A percentile compares a stretch with the other conserved stretches of the same genome.
These are phyloP conservation scores for Chaetomium globosum DNA, from an alignment of 2,329 filamentous ascomycete genomes.

Conservation along the genomic window DNA sequence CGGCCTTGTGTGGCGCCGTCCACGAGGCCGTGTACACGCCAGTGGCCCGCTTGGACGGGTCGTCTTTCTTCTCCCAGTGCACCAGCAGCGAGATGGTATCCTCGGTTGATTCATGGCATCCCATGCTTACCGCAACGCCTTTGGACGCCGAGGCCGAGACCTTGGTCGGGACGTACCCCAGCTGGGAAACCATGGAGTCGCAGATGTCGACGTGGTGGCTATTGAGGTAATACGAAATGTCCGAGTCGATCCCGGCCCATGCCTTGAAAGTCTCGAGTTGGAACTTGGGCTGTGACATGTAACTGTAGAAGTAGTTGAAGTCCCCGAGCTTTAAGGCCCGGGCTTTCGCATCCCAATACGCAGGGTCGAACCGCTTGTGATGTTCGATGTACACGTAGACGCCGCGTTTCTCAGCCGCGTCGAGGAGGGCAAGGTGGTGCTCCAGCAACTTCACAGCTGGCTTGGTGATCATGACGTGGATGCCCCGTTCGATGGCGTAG, in stretches of 20 bases:
- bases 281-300: conserved; percentile 91
- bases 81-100: conserved; percentile 91
- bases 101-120: conserved; percentile 79
- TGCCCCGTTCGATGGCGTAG: conserved; percentile 83
- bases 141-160: conserved; percentile 78
- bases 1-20: conserved; percentile 89
- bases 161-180: conserved; percentile 73
- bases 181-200: conserved; percentile 80
- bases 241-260: conserved; percentile 88
- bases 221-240: conserved; percentile 96
- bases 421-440: conserved; percentile 76
- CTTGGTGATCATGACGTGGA: conserved; percentile 93
- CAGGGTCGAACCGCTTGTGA: conserved; percentile 94
- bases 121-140: conserved; percentile 76
- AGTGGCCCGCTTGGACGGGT: conserved; percentile 72
- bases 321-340: conserved; percentile 77
- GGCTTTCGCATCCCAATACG: conserved; percentile 83
- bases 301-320: conserved; percentile 98
- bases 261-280: conserved; percentile 94
- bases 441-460: conserved; percentile 83
- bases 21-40: conserved; percentile 92
- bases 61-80: conserved; percentile 77
- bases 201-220: conserved; percentile 91
- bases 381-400: conserved; percentile 95
- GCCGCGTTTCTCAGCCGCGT: conserved; percentile 69